phyloP scores from a whole-genome alignment of 192 early-diverging fungal genomes.

The Piromyces sp. region DNA sequence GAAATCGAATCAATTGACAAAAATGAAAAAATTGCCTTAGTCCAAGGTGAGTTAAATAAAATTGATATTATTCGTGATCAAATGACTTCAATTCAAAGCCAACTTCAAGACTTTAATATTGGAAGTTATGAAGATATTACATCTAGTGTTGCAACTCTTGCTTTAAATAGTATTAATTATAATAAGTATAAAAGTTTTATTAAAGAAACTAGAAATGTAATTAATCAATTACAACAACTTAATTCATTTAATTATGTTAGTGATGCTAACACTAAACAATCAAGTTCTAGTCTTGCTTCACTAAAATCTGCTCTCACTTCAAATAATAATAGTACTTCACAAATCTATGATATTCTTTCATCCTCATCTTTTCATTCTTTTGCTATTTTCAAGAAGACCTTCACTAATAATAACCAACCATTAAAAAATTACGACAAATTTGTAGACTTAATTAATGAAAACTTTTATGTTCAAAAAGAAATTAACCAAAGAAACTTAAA shows the following conservation, averaged over 20 bases:
- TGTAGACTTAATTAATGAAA: neutral
- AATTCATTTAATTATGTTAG: neutral
- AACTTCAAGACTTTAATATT: neutral
- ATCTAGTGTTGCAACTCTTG: neutral
- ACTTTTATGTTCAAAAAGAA: neutral
- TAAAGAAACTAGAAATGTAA: neutral
- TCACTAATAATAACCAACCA: neutral
- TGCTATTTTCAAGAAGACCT: neutral
- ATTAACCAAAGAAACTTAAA: neutral
- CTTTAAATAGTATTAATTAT: neutral
- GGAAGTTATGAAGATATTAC: neutral
- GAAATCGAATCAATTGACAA: neutral
- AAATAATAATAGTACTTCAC: neutral
- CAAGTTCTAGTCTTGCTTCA: neutral
- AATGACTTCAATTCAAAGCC: neutral
- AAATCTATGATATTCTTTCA: neutral
- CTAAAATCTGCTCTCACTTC: neutral
- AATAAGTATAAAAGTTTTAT: neutral
- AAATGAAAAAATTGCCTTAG: neutral
- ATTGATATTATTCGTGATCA: neutral
- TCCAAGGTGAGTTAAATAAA: neutral
- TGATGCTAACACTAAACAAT: neutral
- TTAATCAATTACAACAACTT: neutral
- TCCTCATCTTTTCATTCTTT: neutral
- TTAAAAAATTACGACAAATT: neutral